A percentile compares a stretch with the other conserved stretches of the same genome.
phyloP scores from a whole-genome alignment of 2,329 filamentous ascomycete genomes.

The Cladophialophora yegresii region DNA sequence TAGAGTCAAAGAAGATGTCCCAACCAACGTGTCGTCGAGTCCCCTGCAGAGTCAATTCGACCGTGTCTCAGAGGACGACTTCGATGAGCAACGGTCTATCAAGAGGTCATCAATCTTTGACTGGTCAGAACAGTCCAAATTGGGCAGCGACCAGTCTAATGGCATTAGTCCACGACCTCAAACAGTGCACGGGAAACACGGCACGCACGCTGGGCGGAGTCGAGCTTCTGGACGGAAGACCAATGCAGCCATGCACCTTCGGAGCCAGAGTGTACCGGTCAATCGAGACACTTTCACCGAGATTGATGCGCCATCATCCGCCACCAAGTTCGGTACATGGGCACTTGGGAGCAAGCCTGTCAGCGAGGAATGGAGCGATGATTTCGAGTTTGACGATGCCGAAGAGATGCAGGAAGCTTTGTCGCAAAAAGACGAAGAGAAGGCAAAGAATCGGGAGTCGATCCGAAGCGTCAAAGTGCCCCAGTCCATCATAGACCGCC shows the following conservation, averaged over 20 bases:
- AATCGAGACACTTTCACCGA: slow-evolving; percentile 54
- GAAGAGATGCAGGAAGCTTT: slow-evolving; percentile 42
- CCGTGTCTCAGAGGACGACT: slow-evolving; percentile 24
- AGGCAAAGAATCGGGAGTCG: slow-evolving; percentile 30
- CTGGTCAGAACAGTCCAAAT: slow-evolving; percentile 62
- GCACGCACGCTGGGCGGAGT: slow-evolving; percentile 58
- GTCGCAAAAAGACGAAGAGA: slow-evolving; percentile 18
- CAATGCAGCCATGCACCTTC: slow-evolving; percentile 62
- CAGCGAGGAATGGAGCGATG: slow-evolving; percentile 69
- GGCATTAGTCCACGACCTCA: slow-evolving; percentile 59
- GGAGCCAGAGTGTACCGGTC: slow-evolving; percentile 67
- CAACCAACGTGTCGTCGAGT: slow-evolving; percentile 5
- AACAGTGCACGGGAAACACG: slow-evolving; percentile 66
- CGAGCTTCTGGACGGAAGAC: slow-evolving; percentile 59
- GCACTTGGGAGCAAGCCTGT: slow-evolving; percentile 66
- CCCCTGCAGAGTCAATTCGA: slow-evolving; percentile 25
- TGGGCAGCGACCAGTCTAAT: slow-evolving; percentile 55
- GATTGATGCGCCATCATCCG: slow-evolving; percentile 54
- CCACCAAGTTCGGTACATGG: slow-evolving; percentile 65
- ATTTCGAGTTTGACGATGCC: slow-evolving; percentile 65
- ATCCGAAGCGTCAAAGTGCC: slow-evolving; percentile 55
- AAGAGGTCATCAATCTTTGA: slow-evolving; percentile 61
- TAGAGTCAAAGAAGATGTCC: not conserved
- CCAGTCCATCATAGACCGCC: slow-evolving; percentile 63
- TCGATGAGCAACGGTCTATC: slow-evolving; percentile 41